phyloP scores from a whole-genome alignment of 352 stramenopile species.

The Phytopythium vexans region DNA sequence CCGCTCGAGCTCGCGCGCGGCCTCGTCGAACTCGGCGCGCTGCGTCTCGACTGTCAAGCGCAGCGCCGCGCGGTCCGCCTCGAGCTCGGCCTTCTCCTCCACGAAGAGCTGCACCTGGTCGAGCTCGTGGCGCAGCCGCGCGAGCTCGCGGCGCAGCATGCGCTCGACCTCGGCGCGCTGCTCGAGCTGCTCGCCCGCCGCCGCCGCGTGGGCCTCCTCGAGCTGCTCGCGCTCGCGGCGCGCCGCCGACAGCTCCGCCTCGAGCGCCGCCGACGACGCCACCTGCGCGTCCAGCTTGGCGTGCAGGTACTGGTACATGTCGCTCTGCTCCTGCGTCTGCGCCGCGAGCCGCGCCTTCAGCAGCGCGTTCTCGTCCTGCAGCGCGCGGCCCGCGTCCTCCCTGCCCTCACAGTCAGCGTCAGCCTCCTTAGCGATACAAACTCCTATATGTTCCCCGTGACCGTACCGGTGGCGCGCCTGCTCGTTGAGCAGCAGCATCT shows the following conservation, averaged over 20 bases:
- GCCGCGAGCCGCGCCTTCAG: conserved; percentile 39
- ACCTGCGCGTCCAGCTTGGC: conserved; percentile 80
- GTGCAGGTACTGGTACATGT: conserved; percentile 89
- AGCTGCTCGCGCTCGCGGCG: conserved; percentile 11
- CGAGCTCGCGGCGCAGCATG: conserved; percentile 1
- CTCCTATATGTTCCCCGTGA: conserved; percentile 6
- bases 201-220: conserved; percentile 1
- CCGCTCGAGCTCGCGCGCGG: conserved; percentile 53
- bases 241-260: conserved; percentile 23
- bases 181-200: conserved; percentile 10
- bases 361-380: conserved; percentile 46
- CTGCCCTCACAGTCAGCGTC: conserved; percentile 1
- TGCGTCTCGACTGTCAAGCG: conserved; percentile 30
- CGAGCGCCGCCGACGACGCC: conserved; percentile 52
- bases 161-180: conserved; percentile 14
- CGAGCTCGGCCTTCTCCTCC: conserved; percentile 48
- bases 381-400: conserved; percentile 26
- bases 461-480: conserved; percentile 17
- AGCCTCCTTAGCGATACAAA: neutral
- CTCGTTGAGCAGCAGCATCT: conserved; percentile 66
- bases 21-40: conserved; percentile 18
- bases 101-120: conserved; percentile 46
- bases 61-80: conserved; percentile 29
- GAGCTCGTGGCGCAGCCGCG: conserved; percentile 30
- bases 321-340: conserved; percentile 55